Evolutionary conservation across 2,329 filamentous ascomycete genomes (phyloP).

Genomic region (Fusarium sp.): DNA sequence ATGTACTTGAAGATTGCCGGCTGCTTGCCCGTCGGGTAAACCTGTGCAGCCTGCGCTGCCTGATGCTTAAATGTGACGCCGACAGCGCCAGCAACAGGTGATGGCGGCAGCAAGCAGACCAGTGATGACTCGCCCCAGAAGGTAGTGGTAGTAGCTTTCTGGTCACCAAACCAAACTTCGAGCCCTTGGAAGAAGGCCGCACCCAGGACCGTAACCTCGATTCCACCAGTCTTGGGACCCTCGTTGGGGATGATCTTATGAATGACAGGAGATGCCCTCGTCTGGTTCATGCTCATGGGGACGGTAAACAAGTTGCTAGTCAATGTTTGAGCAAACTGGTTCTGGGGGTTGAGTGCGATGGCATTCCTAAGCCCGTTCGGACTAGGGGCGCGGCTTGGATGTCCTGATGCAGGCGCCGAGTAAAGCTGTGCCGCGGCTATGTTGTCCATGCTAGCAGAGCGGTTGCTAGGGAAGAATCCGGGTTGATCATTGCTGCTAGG

Average conservation of each 20-base stretch:
- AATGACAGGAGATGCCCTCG: constrained; percentile 69
- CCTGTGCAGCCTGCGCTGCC: constrained; percentile 53
- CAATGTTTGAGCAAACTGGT: constrained; percentile 61
- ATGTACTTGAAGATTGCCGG: constrained; percentile 77
- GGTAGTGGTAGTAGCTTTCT: constrained; percentile 75
- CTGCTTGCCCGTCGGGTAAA: constrained; percentile 54
- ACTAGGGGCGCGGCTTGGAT: constrained; percentile 82
- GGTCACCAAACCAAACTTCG: constrained; percentile 85
- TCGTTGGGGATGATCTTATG: constrained; percentile 87
- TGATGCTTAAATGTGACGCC: constrained; percentile 76
- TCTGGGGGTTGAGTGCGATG: constrained; percentile 55
- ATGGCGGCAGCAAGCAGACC: constrained; percentile 82
- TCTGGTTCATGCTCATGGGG: constrained; percentile 61
- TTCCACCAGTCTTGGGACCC: constrained; percentile 84
- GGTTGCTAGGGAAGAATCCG: constrained; percentile 66
- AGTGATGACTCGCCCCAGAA: constrained; percentile 86
- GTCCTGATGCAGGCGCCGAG: constrained; percentile 78
- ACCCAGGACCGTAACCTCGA: constrained; percentile 87
- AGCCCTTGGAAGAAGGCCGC: constrained; percentile 81
- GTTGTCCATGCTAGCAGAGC: constrained; percentile 75
- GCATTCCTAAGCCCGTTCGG: constrained; percentile 68
- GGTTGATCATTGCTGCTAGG: constrained; percentile 74
- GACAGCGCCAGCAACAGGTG: constrained; percentile 74
- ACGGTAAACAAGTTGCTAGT: constrained; percentile 63
- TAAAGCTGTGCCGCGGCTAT: constrained; percentile 73